Conservation (phyloP, 495 filamentous ascomycete genomes). For the Aspergillus bridgeri region DNA sequence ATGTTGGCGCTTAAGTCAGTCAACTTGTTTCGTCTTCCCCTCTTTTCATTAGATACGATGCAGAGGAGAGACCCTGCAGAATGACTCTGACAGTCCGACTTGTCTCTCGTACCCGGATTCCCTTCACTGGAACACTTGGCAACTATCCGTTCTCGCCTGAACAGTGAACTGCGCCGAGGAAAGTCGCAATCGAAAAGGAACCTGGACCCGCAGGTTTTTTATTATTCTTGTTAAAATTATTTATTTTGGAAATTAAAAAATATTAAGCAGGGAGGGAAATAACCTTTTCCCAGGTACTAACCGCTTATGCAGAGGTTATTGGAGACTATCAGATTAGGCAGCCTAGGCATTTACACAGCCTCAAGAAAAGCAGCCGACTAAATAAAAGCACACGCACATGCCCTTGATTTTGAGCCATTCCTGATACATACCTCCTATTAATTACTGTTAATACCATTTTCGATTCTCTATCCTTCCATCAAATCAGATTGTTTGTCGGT, state of each 20-base stretch:
- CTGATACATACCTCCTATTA: background rate
- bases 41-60: background rate
- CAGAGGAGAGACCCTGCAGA: background rate
- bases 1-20: background rate
- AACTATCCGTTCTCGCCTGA: background rate
- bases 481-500: constrained; percentile 10
- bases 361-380: background rate
- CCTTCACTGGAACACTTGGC: background rate
- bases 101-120: background rate
- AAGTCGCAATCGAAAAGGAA: background rate
- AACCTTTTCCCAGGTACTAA: background rate
- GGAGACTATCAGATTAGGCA: background rate
- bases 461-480: background rate
- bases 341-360: constrained; percentile 7
- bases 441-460: background rate
- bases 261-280: background rate
- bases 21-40: background rate
- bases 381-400: constrained; percentile 4
- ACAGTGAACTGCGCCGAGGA: background rate
- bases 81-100: background rate
- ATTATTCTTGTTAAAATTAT: background rate
- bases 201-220: background rate
- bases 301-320: background rate
- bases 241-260: background rate
- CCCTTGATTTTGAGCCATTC: constrained; percentile 5